phyloP scores from a whole-genome alignment of 129 eudicot species.

The Saposhnikovia divaricata region DNA sequence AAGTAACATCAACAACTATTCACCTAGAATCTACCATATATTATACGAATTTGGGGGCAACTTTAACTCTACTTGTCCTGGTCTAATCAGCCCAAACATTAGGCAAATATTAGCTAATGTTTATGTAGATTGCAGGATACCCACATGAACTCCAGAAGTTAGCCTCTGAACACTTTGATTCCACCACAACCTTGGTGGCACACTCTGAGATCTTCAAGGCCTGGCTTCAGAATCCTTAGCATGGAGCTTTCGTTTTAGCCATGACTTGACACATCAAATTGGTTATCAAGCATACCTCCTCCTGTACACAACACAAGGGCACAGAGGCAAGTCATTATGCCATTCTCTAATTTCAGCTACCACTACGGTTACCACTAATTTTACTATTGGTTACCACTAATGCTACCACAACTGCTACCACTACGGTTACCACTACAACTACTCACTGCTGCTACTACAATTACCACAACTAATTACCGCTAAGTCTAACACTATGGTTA shows the following conservation, averaged over 20 bases:
- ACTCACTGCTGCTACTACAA: neutral
- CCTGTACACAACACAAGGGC: constrained; percentile 92
- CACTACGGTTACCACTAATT: constrained; percentile 43
- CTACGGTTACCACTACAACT: neutral
- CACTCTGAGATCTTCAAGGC: constrained; percentile 15
- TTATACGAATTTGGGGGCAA: neutral
- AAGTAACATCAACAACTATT: neutral
- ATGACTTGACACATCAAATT: constrained; percentile 34
- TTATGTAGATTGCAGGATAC: constrained; percentile 1
- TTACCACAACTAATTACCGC: neutral
- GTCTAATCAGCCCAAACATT: constrained; percentile 4
- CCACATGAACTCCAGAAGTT: constrained; percentile 36
- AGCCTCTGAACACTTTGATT: constrained; percentile 18
- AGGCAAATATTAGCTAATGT: neutral
- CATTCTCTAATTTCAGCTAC: constrained; percentile 66
- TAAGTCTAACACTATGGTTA: neutral
- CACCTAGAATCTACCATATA: neutral
- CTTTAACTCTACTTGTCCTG: neutral
- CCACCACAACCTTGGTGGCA: constrained; percentile 22
- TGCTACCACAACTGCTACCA: neutral
- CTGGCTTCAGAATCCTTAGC: constrained; percentile 26
- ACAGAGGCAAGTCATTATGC: constrained; percentile 79
- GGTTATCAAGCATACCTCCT: constrained; percentile 40
- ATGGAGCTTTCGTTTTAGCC: constrained; percentile 27
- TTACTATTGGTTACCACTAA: neutral